These are phyloP conservation scores for Populus euphratica DNA, from an alignment of 345 rosid genomes.

Conservation along the genomic window DNA sequence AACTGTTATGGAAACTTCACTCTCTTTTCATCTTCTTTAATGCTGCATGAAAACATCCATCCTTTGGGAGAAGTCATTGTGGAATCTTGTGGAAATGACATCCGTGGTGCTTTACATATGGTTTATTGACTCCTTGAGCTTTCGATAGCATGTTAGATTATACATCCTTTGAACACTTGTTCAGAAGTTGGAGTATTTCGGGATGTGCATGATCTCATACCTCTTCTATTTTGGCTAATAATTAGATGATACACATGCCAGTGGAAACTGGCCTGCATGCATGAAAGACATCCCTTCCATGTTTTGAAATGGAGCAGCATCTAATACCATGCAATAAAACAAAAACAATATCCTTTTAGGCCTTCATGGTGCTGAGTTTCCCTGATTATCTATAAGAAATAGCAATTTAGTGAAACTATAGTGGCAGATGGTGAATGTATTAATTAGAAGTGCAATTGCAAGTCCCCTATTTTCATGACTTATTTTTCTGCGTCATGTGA, in stretches of 20 bases:
- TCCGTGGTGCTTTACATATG: background rate
- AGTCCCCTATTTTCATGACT: slow-evolving; percentile 10
- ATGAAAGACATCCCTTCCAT: background rate
- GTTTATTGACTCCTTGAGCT: background rate
- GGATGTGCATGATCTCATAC: background rate
- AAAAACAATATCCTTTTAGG: background rate
- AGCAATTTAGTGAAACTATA: background rate
- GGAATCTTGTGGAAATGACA: background rate
- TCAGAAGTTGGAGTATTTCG: background rate
- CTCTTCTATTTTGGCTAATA: background rate
- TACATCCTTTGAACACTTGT: background rate
- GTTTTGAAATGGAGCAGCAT: background rate
- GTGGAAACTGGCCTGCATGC: background rate
- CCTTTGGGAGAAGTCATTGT: background rate
- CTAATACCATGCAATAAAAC: background rate
- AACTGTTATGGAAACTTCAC: background rate
- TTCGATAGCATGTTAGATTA: background rate
- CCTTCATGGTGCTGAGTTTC: background rate
- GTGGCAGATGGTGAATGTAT: background rate
- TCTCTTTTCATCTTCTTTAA: background rate
- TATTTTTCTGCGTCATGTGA: background rate
- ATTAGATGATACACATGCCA: background rate
- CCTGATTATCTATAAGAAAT: background rate
- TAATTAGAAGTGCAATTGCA: background rate
- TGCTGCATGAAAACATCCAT: background rate